Conservation (phyloP, 495 filamentous ascomycete genomes). For the Hypoxylon fragiforme region DNA sequence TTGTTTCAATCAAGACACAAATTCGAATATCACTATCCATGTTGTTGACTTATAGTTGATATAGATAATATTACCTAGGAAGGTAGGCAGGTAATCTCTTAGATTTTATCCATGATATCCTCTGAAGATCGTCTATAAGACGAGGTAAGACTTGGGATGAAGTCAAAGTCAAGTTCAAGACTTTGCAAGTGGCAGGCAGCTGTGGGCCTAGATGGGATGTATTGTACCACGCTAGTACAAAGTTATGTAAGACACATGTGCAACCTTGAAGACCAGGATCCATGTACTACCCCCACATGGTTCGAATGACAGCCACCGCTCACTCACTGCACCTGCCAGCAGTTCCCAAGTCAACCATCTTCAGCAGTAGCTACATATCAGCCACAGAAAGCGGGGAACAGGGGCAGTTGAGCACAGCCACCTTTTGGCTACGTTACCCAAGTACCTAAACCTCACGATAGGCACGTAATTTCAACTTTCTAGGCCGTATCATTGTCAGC, state of each 20-base stretch:
- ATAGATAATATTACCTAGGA: too few relatives aligned
- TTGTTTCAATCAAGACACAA: too few relatives aligned
- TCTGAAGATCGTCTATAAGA: not conserved
- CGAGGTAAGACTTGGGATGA: not conserved
- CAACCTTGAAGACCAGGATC: too few relatives aligned
- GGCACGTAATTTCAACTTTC: constrained; percentile 32
- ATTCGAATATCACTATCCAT: too few relatives aligned
- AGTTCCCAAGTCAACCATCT: not conserved
- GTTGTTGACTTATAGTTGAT: too few relatives aligned
- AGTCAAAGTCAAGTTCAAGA: not conserved
- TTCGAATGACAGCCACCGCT: too few relatives aligned
- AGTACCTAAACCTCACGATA: constrained; percentile 23
- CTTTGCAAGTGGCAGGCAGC: not conserved
- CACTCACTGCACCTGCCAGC: not conserved
- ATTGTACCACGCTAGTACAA: too few relatives aligned
- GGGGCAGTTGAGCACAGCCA: constrained; percentile 20
- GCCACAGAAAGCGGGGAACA: not conserved
- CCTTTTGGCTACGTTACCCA: constrained; percentile 2
- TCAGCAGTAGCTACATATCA: not conserved
- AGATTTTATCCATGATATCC: too few relatives aligned
- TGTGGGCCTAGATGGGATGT: not conserved
- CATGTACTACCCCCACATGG: too few relatives aligned
- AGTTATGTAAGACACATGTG: not conserved
- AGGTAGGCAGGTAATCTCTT: too few relatives aligned
- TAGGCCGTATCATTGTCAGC: constrained; percentile 16